Base-by-base conservation (phyloP, 1,139 yeast species). In the Taphrina flavorubra region DNA sequence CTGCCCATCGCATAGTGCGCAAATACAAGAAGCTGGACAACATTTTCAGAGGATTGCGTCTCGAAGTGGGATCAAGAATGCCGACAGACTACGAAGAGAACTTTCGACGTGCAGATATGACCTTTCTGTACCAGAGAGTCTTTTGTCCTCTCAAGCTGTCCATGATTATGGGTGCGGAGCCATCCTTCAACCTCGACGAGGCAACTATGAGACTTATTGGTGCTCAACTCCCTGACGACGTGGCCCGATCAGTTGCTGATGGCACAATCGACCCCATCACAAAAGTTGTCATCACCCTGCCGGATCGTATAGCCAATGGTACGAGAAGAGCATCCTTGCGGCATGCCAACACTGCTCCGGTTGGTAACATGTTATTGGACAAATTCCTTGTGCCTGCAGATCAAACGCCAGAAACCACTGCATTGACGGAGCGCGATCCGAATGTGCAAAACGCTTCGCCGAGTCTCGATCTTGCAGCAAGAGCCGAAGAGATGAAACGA, bases 101-200 rank as follows among this genome's bases (percentile, higher is more conserved):
- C 72, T 87, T 86, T 65, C 75, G 79, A 39, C 81, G 82, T 64
- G 99, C 99, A 0, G 84, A 86, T 72, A 80, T 87, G 66, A 95
- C 98, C 13, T 95, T 95, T 77, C 88, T 85, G 75, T 90, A 82
- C 77, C 98, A 92, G 77, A 83, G 96, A 72, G 97, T 95, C 0
- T 94, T 86, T 77, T 85, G 92, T 75, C 96, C 97, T 0, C 66
- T 77, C 1, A 73, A 76, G 0, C 77, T 82, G 59, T 70, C 74
- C 46, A 78, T 92, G 37, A 81, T 83, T 0, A 85, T 90, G 57
- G 81, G 92, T 73, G 86, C 85, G 73, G 85, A 83, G 6, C 87
- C 89, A 0, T 79, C 77, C 0, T 80, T 77, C 7, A 74, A 81
- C 73, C 71, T 75, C 70, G 75, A 73, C 70, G 81, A 80, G n/a